Conservation (phyloP, 805 yeast species). For the Nakazawaea populi region DNA sequence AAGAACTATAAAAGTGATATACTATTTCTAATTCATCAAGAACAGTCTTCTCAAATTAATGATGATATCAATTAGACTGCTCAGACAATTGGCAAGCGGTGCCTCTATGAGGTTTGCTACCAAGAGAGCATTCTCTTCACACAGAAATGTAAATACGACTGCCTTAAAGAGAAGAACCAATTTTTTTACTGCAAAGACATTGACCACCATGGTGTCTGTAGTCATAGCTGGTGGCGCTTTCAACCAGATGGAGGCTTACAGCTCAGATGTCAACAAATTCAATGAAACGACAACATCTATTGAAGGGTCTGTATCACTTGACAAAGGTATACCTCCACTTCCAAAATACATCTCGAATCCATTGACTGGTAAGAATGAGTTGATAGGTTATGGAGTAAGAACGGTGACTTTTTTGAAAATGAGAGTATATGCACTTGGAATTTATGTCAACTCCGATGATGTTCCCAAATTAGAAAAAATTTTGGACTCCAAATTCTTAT, state of each 20-base stretch:
- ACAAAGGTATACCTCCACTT: constrained; percentile 22
- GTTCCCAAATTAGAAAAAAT: constrained; percentile 31
- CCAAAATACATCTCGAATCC: constrained; percentile 17
- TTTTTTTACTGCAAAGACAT: too few species aligned
- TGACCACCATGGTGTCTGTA: neutral
- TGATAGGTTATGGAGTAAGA: constrained; percentile 79
- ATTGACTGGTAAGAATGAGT: constrained; percentile 30
- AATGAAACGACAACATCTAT: constrained; percentile 13
- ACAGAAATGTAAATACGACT: neutral
- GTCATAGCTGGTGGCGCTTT: neutral
- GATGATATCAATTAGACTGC: neutral
- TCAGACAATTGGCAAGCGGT: neutral
- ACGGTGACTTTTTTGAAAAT: constrained; percentile 76
- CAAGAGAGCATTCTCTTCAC: neutral
- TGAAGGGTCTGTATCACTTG: constrained; percentile 15
- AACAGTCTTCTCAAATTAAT: too few species aligned
- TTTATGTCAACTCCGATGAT: constrained; percentile 68
- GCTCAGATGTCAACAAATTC: constrained; percentile 4
- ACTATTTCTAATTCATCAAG: too few species aligned
- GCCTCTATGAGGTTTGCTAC: neutral
- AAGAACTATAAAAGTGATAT: too few species aligned
- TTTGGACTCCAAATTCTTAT: constrained; percentile 36
- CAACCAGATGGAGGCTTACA: neutral
- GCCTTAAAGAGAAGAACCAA: neutral
- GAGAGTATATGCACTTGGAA: constrained; percentile 83